Evolutionary conservation across 495 filamentous ascomycete genomes (phyloP).

Genomic region (Aspergillus sparsus): DNA sequence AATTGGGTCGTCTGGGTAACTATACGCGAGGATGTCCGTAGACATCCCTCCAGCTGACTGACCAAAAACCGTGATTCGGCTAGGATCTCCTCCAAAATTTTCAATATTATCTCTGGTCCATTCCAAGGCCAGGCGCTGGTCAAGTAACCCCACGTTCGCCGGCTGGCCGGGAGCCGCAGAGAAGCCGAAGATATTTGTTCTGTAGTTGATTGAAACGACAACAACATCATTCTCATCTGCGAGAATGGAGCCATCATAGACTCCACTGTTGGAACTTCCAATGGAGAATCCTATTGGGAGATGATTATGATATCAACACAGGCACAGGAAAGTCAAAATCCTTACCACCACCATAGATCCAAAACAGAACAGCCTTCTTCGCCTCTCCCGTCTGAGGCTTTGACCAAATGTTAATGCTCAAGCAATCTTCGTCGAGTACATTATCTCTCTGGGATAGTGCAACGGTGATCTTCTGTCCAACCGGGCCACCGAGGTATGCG

Average conservation of each 20-base stretch:
- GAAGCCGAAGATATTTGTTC: conserved; percentile 39
- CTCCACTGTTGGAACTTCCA: conserved; percentile 31
- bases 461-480: conserved; percentile 21
- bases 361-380: conserved; percentile 36
- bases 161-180: conserved; percentile 27
- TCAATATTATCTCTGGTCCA: conserved; percentile 36
- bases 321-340: not conserved
- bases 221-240: conserved; percentile 22
- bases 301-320: conserved; percentile 3
- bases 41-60: conserved; percentile 35
- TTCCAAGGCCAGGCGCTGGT: conserved; percentile 38
- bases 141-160: conserved; percentile 33
- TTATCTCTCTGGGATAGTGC: conserved; percentile 20
- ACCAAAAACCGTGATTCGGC: conserved; percentile 34
- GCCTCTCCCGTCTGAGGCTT: conserved; percentile 33
- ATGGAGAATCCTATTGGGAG: conserved; percentile 23
- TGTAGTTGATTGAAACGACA: conserved; percentile 27
- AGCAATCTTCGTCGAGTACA: conserved; percentile 36
- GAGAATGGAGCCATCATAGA: conserved; percentile 27
- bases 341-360: conserved; percentile 32
- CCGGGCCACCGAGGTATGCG: conserved; percentile 17
- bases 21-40: conserved; percentile 27
- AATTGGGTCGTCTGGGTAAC: conserved; percentile 32
- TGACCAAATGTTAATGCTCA: conserved; percentile 40
- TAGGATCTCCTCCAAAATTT: conserved; percentile 37